A percentile compares a stretch with the other conserved stretches of the same genome.
These are phyloP conservation scores for Escallonia rubra DNA, from an alignment of 129 eudicot genomes.

Conservation along the genomic window DNA sequence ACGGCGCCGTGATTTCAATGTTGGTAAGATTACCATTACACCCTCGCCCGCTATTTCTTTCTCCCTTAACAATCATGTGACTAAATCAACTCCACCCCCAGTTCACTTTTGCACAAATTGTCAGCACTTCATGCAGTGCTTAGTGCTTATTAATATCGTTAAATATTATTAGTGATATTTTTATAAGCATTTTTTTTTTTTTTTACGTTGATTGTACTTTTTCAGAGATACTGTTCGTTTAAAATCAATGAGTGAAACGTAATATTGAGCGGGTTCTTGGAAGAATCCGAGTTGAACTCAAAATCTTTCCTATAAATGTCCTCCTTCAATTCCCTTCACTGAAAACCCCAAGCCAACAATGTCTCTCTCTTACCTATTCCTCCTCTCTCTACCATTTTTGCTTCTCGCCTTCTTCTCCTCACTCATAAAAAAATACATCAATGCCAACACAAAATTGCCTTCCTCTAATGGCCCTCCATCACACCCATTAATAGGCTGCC, in stretches of 20 bases:
- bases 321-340: not conserved
- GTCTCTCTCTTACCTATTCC: conserved; percentile 8
- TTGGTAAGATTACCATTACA: not conserved
- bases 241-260: no score
- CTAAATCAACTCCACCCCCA: not conserved
- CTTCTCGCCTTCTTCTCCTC: conserved; percentile 19
- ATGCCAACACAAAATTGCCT: not conserved
- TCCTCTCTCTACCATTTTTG: conserved; percentile 20
- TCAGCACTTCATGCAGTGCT: no score
- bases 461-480: conserved; percentile 20
- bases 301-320: no score
- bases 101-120: no score
- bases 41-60: conserved; percentile 3
- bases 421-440: conserved; percentile 5
- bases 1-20: no score
- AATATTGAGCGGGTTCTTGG: no score
- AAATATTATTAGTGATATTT: no score
- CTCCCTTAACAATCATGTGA: not conserved
- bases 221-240: no score
- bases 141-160: no score
- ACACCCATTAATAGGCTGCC: conserved; percentile 58
- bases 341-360: not conserved
- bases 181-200: no score
- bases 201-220: no score
- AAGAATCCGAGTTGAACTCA: no score